These are phyloP conservation scores for Penicillium parvum DNA, from an alignment of 495 filamentous ascomycete species.

Conservation along the genomic window DNA sequence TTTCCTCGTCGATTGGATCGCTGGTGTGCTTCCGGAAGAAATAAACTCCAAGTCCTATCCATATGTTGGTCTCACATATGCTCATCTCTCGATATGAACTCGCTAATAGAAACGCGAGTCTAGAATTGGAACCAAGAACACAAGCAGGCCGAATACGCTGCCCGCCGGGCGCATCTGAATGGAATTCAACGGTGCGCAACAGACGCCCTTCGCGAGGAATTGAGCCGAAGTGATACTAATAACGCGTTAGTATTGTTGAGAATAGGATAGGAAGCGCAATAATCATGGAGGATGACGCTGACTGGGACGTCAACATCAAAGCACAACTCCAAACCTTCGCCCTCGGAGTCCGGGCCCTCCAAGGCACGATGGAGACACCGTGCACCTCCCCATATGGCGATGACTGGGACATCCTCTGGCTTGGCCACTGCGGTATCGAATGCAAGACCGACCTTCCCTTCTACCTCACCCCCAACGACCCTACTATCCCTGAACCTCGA, in stretches of 20 bases:
- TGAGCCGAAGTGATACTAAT: neutral
- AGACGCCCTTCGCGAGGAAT: neutral
- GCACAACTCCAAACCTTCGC: conserved; percentile 46
- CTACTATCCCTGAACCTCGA: conserved; percentile 13
- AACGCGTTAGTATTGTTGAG: conserved; percentile 31
- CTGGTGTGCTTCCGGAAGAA: conserved; percentile 32
- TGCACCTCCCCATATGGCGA: conserved; percentile 49
- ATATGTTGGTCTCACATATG: conserved; percentile 14
- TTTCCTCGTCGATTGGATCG: conserved; percentile 48
- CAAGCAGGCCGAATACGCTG: conserved; percentile 16
- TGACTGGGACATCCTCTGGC: conserved; percentile 53
- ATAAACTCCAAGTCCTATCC: conserved; percentile 19
- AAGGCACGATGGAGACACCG: conserved; percentile 9
- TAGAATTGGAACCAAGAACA: conserved; percentile 21
- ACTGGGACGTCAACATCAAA: conserved; percentile 51
- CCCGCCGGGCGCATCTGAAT: conserved; percentile 30
- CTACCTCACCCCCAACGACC: conserved; percentile 17
- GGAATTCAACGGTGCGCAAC: conserved; percentile 22
- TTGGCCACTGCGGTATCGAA: conserved; percentile 45
- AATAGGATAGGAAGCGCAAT: conserved; percentile 42
- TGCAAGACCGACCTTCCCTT: conserved; percentile 12
- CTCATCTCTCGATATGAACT: neutral
- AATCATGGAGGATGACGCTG: conserved; percentile 52
- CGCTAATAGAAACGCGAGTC: conserved; percentile 10
- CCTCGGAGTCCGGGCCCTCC: conserved; percentile 30